Percentiles rank a stretch among this genome's conserved stretches.
Conservation (phyloP, 2,329 filamentous ascomycete species). For the Acephala macrosclerotiorum region DNA sequence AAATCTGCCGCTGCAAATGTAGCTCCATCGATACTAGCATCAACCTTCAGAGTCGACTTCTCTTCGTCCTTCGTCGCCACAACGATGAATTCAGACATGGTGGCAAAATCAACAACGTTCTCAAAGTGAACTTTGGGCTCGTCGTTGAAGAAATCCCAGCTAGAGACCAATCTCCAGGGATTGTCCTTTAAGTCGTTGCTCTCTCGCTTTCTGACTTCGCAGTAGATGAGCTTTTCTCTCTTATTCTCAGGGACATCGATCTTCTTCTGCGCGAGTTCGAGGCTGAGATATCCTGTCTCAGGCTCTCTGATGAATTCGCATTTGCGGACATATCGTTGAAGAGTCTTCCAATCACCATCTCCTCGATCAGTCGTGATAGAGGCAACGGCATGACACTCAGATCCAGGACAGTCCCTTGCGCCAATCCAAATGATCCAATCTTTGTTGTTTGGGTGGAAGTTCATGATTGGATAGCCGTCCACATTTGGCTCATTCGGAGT, state of each 20-base stretch:
- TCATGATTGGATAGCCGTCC: conserved; percentile 60
- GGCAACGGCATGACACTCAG: conserved; percentile 73
- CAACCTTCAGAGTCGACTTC: conserved; percentile 73
- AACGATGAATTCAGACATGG: conserved; percentile 96
- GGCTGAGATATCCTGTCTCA: conserved; percentile 51
- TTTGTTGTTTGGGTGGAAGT: conserved; percentile 84
- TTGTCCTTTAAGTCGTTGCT: conserved; percentile 68
- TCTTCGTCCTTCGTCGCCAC: conserved; percentile 76
- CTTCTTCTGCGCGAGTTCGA: conserved; percentile 34
- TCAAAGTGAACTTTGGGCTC: conserved; percentile 68
- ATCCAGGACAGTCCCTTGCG: conserved; percentile 67
- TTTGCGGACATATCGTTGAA: conserved; percentile 76
- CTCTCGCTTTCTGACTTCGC: conserved; percentile 68
- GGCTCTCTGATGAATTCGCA: conserved; percentile 85
- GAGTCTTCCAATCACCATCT: conserved; percentile 76
- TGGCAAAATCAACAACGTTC: conserved; percentile 85
- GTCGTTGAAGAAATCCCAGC: conserved; percentile 77
- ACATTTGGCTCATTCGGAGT: conserved; percentile 63
- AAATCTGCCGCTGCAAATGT: conserved; percentile 86
- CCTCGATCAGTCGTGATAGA: conserved; percentile 83
- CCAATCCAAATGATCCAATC: conserved; percentile 96
- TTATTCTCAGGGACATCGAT: conserved; percentile 53
- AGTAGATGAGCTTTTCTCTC: conserved; percentile 57
- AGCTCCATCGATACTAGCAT: conserved; percentile 84
- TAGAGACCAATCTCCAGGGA: conserved; percentile 75